These are phyloP conservation scores for Ceratocystis lukuohia DNA, from an alignment of 2,329 filamentous ascomycete species.

Conservation along the genomic window DNA sequence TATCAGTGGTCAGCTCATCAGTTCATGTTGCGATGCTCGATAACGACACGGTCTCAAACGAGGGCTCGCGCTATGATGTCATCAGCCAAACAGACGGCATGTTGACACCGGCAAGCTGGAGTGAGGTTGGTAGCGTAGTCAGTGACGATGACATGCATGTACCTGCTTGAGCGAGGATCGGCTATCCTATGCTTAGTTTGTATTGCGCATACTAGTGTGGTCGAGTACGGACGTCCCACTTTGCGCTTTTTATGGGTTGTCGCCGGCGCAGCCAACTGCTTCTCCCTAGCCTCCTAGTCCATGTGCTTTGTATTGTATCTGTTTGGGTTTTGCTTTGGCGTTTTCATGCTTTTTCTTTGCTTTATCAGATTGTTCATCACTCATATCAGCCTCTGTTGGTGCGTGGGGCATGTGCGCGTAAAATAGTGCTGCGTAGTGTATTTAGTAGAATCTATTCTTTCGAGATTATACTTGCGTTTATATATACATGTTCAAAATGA, in stretches of 20 bases:
- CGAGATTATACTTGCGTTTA: too few relatives aligned
- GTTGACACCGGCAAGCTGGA: conserved; percentile 49
- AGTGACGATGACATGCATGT: conserved; percentile 38
- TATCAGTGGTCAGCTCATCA: conserved; percentile 13
- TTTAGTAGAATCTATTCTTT: too few relatives aligned
- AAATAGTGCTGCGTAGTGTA: too few relatives aligned
- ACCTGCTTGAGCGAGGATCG: conserved; percentile 23
- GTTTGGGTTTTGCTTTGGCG: neutral
- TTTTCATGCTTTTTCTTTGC: neutral
- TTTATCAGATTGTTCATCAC: neutral
- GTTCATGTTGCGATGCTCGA: conserved; percentile 7
- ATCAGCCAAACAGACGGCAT: conserved; percentile 48
- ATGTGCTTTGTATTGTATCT: neutral
- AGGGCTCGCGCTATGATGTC: conserved; percentile 41
- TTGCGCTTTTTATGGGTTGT: neutral
- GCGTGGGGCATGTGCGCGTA: too few relatives aligned
- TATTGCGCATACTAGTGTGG: neutral
- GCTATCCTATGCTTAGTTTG: conserved; percentile 8
- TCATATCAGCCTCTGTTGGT: neutral
- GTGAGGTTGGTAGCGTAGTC: conserved; percentile 49
- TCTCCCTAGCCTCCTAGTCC: neutral
- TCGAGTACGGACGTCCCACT: neutral
- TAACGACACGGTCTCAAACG: conserved; percentile 43
- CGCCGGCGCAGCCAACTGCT: neutral
- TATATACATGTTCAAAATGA: too few relatives aligned